These are phyloP conservation scores for Striga hermonthica DNA, from an alignment of 305 asterid species.

Conservation along the genomic window DNA sequence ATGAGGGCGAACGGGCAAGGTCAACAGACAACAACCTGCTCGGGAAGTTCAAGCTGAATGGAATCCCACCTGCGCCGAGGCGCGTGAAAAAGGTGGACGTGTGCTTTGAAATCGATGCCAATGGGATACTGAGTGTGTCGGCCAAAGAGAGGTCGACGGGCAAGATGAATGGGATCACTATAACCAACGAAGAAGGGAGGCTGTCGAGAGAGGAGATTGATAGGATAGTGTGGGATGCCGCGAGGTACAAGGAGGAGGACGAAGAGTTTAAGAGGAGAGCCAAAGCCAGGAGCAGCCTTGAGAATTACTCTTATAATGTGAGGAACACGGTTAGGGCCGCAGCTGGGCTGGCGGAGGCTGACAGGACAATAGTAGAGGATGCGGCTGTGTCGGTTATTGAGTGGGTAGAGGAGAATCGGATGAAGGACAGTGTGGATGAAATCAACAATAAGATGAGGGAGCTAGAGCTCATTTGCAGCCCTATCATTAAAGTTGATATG, in stretches of 20 bases:
- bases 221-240: too few species aligned
- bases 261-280: background rate
- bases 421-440: background rate
- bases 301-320: background rate
- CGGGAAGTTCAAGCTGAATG: background rate
- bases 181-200: too few species aligned
- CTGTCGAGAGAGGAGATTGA: too few species aligned
- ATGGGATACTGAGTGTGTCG: too few species aligned
- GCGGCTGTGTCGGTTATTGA: background rate
- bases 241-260: too few species aligned
- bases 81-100: background rate
- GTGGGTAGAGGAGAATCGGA: background rate
- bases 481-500: background rate
- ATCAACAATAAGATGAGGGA: background rate
- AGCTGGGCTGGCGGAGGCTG: background rate
- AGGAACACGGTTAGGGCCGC: background rate
- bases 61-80: background rate
- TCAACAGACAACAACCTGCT: background rate
- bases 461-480: background rate
- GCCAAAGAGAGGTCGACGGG: too few species aligned
- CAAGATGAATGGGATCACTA: too few species aligned
- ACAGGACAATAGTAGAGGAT: background rate
- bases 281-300: background rate
- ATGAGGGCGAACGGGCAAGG: background rate
- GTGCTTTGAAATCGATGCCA: background rate